A percentile compares a stretch with the other conserved stretches of the same genome.
These are phyloP conservation scores for Alternaria incomplexa DNA, from an alignment of 2,329 filamentous ascomycete genomes.

Conservation along the genomic window DNA sequence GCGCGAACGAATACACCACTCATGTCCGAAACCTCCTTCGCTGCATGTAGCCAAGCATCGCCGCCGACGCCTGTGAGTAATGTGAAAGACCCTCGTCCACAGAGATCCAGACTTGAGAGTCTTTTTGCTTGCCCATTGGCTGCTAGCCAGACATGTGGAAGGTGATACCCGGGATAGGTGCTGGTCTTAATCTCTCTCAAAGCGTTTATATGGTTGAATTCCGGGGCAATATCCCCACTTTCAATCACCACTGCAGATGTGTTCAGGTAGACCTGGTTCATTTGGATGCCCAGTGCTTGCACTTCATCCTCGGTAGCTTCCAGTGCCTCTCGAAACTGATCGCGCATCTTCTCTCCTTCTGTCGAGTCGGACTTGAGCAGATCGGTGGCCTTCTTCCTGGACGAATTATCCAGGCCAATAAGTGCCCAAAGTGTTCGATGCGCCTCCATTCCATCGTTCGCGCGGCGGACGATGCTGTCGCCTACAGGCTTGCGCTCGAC, in stretches of 20 bases:
- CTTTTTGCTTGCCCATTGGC: conserved; percentile 51
- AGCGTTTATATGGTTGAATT: conserved; percentile 50
- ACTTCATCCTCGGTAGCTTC: conserved; percentile 57
- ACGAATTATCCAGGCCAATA: conserved; percentile 50
- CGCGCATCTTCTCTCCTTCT: conserved; percentile 1
- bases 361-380: neutral
- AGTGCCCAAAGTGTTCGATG: conserved; percentile 56
- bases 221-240: conserved; percentile 14
- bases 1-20: conserved; percentile 56
- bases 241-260: conserved; percentile 21
- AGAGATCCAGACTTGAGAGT: conserved; percentile 66
- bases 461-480: conserved; percentile 55
- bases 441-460: conserved; percentile 61
- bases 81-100: conserved; percentile 55
- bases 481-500: conserved; percentile 43
- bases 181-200: conserved; percentile 22
- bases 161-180: conserved; percentile 64
- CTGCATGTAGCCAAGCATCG: conserved; percentile 60
- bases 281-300: conserved; percentile 64
- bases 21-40: conserved; percentile 43
- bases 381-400: neutral
- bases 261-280: conserved; percentile 61
- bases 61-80: conserved; percentile 59
- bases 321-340: conserved; percentile 50
- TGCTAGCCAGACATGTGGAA: conserved; percentile 70